Evolutionary conservation across 2,329 filamentous ascomycete species (phyloP), one percentile per base, ranked within the genome.

Genomic region (Aspergillus piperis): DNA sequence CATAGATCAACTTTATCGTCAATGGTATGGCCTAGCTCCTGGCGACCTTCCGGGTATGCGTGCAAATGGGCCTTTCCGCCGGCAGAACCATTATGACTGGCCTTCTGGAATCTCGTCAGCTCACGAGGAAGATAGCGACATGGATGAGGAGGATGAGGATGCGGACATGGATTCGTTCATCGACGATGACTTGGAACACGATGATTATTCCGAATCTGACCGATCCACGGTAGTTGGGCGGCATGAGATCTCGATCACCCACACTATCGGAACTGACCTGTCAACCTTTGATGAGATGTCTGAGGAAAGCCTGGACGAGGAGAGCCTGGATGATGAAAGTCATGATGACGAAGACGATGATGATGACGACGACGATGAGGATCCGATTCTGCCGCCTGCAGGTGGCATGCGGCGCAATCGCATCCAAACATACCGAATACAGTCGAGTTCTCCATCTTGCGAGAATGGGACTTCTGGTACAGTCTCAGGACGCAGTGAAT

Each of bases 131-230:
- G 60, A 62, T 27, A 65, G 68, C 47, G 66, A 68, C 15, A 69
- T 69, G 21, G 71, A 66, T 15, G 64, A 73, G 10, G 64, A 73
- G 13, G 70, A 70, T 7, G 70, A 73, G n/a, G 70, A 73, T 49
- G 66, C 67, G 27, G 72, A 76, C 27, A 68, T 68, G 67, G 72
- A 72, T 55, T 73, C 72, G 7, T 76, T 75, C 49, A 75, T 75
- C 56, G 72, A 74, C 47, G 71, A 76, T 21, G 71, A 69, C 44
- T 58, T 69, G 36, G 60, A 66, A 49, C 62, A 61, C n/a, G 62
- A 64, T 27, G 55, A 64, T 27, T 64, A 68, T 21, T 70, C 68
- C 15, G 67, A 69, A 23, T 75, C 74, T 7, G 73, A 73, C 59
- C 70, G 61, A 60, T 74, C 71, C 25, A 76, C 74, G 3, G 68